Base-by-base conservation (phyloP, 805 yeast genomes). In the Yamadazyma olivae region DNA sequence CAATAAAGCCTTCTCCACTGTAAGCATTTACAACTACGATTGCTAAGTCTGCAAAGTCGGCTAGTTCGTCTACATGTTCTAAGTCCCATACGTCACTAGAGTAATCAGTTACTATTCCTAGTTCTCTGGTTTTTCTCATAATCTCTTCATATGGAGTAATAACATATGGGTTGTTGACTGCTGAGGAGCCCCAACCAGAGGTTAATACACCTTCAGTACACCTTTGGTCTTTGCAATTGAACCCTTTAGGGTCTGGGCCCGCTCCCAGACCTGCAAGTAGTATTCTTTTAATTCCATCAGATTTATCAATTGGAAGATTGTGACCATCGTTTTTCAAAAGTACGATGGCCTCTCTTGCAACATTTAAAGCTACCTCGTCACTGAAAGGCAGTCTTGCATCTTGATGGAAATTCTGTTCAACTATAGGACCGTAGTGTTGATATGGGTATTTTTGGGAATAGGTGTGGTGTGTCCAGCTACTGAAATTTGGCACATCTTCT, bases 171-270 rank as follows among this genome's bases (percentile, higher is more conserved):
- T 75, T 70, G 44, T 67, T 71, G 12, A 71, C 80, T 8, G 79
- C 64, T 0, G 82, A 78, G 4, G 84, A 78, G 0, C 85, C 86
- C 80, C 84, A 76, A 10, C 84, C 84, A 20, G 73, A 64, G 22
- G 75, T 71, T 27, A 79, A 49, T 1, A 75, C 70, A 2, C 85
- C 86, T 38, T 72, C 67, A 8, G 63, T 62, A 41, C 77, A 69
- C 31, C 64, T 66, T 49, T 72, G 76, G 49, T 77, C 82, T 39
- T 64, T 69, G 38, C 77, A 71, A 44, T 71, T 74, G 44, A 73
- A 67, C 0, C 83, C 84, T 29, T 63, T 57, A 0, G 75, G 66
- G 41, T 69, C 74, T 2, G 69, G 56, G 2, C 71, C 72, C 3
- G 82, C 81, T 2, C 75, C 80, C 4, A 62, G 44, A 0, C 83